Evolutionary conservation across 768 basidiomycete genomes (phyloP), one percentile per base, ranked within the genome.

Genomic region (Suillus bovinus): DNA sequence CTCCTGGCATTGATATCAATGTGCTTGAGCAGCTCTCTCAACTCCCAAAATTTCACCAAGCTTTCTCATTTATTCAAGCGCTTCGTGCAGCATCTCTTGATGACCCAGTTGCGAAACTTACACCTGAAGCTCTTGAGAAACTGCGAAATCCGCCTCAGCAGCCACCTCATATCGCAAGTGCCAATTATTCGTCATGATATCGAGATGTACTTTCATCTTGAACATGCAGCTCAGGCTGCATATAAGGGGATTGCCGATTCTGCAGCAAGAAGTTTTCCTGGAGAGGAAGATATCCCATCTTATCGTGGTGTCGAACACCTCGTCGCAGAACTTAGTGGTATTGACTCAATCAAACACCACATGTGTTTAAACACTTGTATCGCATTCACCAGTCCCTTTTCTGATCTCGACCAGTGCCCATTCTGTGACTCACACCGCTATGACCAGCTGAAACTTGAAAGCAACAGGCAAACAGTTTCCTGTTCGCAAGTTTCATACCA

Each of bases 371-470:
- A 74, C n/a, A 63, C 64, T 1, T 74, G 70, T 61, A 41, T 63
- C 13, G 69, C 65, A 14, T 73, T 66, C 47, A 72, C 69, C 8
- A 71, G 72, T 2, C 70, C 69, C 0, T 68, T 64, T 33, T 27
- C n/a, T 4, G 46, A 59, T 14, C 57, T 61, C 13, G 41, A 53
- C 17, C 24, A 61, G 20, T 74, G 72, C 47, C 56, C 50, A 5
- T 46, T 13, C 64, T 78, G 33, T 79, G 75, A 71, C 68, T 78
- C 66, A 71, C 69, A 2, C 47, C 42, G 1, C 11, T 63, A 58
- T 11, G 41, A 63, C 29, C 42, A 44, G 42, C 42, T 44, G n/a
- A 44, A 44, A 44, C 53, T 55, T 9, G 14, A n/a, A 42, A 17
- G 62, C 58, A 4, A 57, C 36, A 16, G 42, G 44, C 24, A 39